Evolutionary conservation across 805 yeast genomes (phyloP).

Genomic region (Kazachstania psychrophila): DNA sequence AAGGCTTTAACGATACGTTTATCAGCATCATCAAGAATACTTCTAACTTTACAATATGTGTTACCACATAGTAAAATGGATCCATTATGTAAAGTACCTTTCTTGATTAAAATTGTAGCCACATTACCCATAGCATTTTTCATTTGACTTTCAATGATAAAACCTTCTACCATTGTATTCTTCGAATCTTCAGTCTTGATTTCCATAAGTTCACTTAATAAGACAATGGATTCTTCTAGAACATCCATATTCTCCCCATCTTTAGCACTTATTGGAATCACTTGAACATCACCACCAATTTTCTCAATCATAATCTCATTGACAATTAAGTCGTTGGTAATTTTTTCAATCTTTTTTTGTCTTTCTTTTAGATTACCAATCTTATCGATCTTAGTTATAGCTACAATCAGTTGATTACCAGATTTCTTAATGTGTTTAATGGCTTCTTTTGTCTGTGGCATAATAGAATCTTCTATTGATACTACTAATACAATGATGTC

Average conservation of each 20-base stretch:
- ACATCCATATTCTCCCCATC: constrained; percentile 87
- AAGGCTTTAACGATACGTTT: constrained; percentile 53
- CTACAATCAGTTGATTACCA: constrained; percentile 56
- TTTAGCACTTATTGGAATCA: constrained; percentile 77
- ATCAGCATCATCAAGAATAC: constrained; percentile 68
- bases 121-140: constrained; percentile 75
- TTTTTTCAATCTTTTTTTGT: constrained; percentile 64
- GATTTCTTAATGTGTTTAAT: constrained; percentile 76
- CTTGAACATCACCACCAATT: constrained; percentile 91
- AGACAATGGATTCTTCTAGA: constrained; percentile 78
- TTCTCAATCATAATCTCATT: constrained; percentile 81
- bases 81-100: constrained; percentile 69
- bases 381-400: constrained; percentile 85
- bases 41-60: constrained; percentile 75
- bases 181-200: constrained; percentile 46
- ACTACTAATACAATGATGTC: constrained; percentile 89
- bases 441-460: constrained; percentile 96
- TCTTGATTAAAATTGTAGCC: constrained; percentile 74
- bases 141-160: constrained; percentile 78
- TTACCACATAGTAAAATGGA: constrained; percentile 74
- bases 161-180: constrained; percentile 60
- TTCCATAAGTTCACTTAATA: constrained; percentile 77
- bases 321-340: constrained; percentile 64
- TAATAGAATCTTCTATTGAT: constrained; percentile 95
- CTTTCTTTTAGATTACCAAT: constrained; percentile 30